Evolutionary conservation across 2,329 filamentous ascomycete species (phyloP).

Genomic region (Neopestalotiopsis rosae): DNA sequence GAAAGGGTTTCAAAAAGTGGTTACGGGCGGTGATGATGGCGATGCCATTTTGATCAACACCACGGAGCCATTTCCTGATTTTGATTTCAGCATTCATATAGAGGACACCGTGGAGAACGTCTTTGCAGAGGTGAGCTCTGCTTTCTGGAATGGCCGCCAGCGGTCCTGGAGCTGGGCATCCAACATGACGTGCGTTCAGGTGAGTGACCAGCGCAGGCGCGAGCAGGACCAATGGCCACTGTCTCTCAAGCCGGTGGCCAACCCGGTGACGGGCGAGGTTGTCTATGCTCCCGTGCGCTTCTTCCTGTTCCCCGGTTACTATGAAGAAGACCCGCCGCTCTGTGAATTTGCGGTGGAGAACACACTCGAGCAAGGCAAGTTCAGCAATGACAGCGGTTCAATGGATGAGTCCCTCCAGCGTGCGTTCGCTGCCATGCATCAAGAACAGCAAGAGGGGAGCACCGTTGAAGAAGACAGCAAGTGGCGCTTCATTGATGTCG

Average conservation of each 20-base stretch:
- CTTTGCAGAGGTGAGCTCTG: no score
- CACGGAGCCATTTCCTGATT: background rate
- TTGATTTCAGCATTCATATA: background rate
- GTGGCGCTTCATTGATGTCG: no score
- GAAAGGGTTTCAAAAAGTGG: background rate
- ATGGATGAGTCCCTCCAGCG: background rate
- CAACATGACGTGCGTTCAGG: no score
- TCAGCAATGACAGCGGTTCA: background rate
- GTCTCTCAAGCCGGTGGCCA: background rate
- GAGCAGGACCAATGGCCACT: background rate
- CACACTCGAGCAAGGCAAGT: background rate
- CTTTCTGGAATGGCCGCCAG: background rate
- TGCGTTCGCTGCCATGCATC: background rate
- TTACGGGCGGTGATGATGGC: background rate
- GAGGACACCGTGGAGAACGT: background rate
- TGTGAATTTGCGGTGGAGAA: background rate
- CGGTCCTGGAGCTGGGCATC: background rate
- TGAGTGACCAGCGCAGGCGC: background rate
- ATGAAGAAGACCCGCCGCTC: conserved; percentile 2
- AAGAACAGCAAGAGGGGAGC: background rate
- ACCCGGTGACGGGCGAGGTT: background rate
- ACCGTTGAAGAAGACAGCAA: background rate
- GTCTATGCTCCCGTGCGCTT: background rate
- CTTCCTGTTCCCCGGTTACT: background rate
- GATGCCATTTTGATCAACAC: background rate